These are phyloP conservation scores for Boletus rufocinnamomeus DNA, from an alignment of 768 basidiomycete species.

Conservation along the genomic window DNA sequence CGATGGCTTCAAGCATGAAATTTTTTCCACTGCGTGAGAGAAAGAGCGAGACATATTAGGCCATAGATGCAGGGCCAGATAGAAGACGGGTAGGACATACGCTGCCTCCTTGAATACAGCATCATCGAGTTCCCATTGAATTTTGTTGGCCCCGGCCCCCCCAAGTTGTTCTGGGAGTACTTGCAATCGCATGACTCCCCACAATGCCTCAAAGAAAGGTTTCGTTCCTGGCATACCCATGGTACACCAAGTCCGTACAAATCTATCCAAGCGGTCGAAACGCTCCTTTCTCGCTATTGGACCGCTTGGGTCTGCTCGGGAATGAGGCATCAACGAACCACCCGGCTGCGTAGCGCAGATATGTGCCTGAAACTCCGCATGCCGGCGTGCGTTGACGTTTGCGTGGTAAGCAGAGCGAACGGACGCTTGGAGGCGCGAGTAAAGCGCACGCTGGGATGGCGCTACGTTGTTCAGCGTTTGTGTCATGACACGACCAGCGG, in stretches of 20 bases:
- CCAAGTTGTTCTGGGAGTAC: constrained; percentile 78
- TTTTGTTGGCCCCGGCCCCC: constrained; percentile 69
- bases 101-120: constrained; percentile 93
- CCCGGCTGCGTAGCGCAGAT: constrained; percentile 77
- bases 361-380: constrained; percentile 86
- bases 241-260: constrained; percentile 81
- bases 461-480: constrained; percentile 79
- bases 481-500: constrained; percentile 77
- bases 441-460: constrained; percentile 83
- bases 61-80: constrained; percentile 5
- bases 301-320: constrained; percentile 65
- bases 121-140: constrained; percentile 93
- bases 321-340: constrained; percentile 73
- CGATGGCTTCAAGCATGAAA: constrained; percentile 91
- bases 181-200: constrained; percentile 81
- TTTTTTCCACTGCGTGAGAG: constrained; percentile 73
- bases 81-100: constrained; percentile 51
- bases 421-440: constrained; percentile 82
- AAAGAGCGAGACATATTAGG: constrained; percentile 18
- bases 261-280: constrained; percentile 70
- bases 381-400: constrained; percentile 70
- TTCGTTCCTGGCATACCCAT: constrained; percentile 86
- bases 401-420: constrained; percentile 85
- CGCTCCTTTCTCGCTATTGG: constrained; percentile 74
- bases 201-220: constrained; percentile 69